phyloP scores from a whole-genome alignment of 2,329 filamentous ascomycete genomes.

The Pseudocercospora pini-densiflorae region DNA sequence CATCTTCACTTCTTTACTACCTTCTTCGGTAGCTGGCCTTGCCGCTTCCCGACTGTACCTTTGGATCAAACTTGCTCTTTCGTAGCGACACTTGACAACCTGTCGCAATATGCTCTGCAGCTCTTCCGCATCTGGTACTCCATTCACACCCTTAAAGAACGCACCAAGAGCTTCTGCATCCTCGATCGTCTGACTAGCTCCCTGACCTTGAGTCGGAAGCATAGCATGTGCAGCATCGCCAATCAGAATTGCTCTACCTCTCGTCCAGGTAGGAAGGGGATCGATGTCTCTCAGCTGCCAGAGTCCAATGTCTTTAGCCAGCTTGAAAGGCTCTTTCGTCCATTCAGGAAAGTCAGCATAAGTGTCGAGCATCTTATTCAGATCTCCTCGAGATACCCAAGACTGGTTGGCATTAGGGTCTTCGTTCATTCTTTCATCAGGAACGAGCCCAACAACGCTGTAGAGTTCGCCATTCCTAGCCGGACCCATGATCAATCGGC shows the following conservation, averaged over 20 bases:
- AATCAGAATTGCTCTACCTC: conserved; percentile 30
- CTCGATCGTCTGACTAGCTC: conserved; percentile 49
- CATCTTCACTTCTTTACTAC: conserved; percentile 41
- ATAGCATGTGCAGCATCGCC: conserved; percentile 26
- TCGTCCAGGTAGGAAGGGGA: conserved; percentile 44
- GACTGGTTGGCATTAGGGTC: conserved; percentile 42
- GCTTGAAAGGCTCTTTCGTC: conserved; percentile 42
- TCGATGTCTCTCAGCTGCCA: conserved; percentile 56
- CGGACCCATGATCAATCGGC: conserved; percentile 51
- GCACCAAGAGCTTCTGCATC: conserved; percentile 46
- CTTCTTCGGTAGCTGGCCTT: conserved; percentile 44
- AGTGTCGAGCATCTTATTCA: conserved; percentile 45
- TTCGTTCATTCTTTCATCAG: conserved; percentile 49
- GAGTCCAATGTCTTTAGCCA: conserved; percentile 44
- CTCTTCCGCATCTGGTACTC: conserved; percentile 23
- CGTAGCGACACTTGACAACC: conserved; percentile 40
- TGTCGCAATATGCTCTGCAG: conserved; percentile 31
- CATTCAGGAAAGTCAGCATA: conserved; percentile 50
- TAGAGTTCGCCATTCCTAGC: conserved; percentile 48
- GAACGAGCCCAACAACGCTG: conserved; percentile 49
- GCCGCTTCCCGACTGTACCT: conserved; percentile 50
- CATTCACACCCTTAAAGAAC: conserved; percentile 33
- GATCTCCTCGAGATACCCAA: conserved; percentile 47
- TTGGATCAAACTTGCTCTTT: conserved; percentile 49
- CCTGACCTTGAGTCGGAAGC: conserved; percentile 51